Conservation (phyloP, 169 alveolate genomes). For the Eimeria praecox region DNA sequence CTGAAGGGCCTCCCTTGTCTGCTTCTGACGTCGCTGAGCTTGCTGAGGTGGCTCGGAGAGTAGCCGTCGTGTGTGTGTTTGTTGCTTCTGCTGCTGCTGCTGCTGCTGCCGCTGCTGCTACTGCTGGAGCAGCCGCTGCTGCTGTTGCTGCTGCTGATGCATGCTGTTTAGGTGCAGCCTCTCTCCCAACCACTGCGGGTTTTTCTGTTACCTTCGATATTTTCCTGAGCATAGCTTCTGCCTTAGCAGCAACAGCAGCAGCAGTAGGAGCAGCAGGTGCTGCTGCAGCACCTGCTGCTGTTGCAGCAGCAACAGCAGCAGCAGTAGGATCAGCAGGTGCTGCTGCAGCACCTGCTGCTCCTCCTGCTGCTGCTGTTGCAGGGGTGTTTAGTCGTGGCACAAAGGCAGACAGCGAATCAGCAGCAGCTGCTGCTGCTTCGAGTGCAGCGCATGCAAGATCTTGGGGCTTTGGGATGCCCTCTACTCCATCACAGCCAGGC, state of each 20-base stretch:
- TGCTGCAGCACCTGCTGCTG: too few species aligned
- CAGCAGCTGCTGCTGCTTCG: conserved; percentile 16
- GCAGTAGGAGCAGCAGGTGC: neutral
- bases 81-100: neutral
- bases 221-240: neutral
- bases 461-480: too few species aligned
- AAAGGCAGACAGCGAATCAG: neutral
- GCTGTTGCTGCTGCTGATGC: neutral
- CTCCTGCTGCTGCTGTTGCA: neutral
- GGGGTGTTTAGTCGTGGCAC: neutral
- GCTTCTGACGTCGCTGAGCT: neutral
- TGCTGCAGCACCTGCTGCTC: too few species aligned
- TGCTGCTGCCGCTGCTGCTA: neutral
- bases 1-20: neutral
- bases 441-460: neutral
- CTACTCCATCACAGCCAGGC: neutral
- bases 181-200: neutral
- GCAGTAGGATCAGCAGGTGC: neutral
- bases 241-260: neutral
- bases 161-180: neutral
- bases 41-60: neutral
- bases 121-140: neutral
- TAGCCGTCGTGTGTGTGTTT: neutral
- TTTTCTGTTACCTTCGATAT: neutral
- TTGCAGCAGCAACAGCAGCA: too few species aligned